Conservation (phyloP, 2,329 filamentous ascomycete species). For the Spiromastix sp. region DNA sequence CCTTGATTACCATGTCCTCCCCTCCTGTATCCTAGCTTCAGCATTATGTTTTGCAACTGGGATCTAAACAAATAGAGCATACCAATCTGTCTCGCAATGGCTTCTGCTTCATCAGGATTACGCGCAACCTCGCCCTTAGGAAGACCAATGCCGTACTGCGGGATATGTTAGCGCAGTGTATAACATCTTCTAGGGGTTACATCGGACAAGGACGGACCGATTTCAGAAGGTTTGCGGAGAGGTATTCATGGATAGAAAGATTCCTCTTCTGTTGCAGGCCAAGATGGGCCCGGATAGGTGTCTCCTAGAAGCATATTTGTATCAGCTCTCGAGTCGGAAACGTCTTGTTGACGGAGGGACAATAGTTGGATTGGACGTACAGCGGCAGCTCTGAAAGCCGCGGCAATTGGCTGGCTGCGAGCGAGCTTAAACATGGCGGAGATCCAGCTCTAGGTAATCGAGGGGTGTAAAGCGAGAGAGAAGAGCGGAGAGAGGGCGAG, state of each 20-base stretch:
- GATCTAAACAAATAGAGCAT: conserved; percentile 18
- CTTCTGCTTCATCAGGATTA: conserved; percentile 77
- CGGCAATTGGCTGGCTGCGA: conserved; percentile 68
- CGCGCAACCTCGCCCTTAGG: conserved; percentile 82
- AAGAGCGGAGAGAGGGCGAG: neutral
- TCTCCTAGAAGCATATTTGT: conserved; percentile 38
- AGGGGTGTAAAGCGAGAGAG: neutral
- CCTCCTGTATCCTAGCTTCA: conserved; percentile 39
- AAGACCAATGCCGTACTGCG: conserved; percentile 84
- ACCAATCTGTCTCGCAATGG: conserved; percentile 82
- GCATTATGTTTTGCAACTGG: conserved; percentile 10
- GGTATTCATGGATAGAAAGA: conserved; percentile 96
- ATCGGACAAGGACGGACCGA: conserved; percentile 35
- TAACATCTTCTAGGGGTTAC: conserved; percentile 1
- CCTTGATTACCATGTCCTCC: conserved; percentile 99
- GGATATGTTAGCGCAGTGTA: neutral
- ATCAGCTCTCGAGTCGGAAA: conserved; percentile 26
- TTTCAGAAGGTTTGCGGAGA: conserved; percentile 83
- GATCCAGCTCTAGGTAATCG: conserved; percentile 8
- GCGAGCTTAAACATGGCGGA: conserved; percentile 77
- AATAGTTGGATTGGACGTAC: conserved; percentile 39
- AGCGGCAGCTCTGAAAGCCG: conserved; percentile 67
- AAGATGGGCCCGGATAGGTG: conserved; percentile 41
- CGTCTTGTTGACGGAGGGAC: conserved; percentile 12
- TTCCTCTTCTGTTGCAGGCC: conserved; percentile 71